Percentiles rank a stretch among this genome's conserved stretches.
phyloP scores from a whole-genome alignment of 129 eudicot species.

The Flaveria robusta region DNA sequence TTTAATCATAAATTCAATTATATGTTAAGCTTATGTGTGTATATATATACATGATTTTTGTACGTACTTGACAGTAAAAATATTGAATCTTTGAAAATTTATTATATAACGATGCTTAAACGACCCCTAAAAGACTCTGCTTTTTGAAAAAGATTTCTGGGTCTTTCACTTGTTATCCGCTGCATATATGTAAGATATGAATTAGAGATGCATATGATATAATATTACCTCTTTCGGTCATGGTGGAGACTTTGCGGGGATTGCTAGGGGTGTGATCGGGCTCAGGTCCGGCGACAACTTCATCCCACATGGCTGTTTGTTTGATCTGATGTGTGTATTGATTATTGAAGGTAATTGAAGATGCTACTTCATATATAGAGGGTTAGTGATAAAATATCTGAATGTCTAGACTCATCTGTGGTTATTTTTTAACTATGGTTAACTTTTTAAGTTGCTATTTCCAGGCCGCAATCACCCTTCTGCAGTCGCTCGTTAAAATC shows the following conservation, averaged over 20 bases:
- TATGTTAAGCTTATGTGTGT: too few species aligned
- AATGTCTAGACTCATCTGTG: slow-evolving; percentile 27
- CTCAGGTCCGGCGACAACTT: slow-evolving; percentile 83
- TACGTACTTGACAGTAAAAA: too few species aligned
- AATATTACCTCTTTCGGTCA: slow-evolving; percentile 40
- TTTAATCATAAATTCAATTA: too few species aligned
- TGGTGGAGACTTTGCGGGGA: slow-evolving; percentile 55
- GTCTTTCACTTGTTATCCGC: too few species aligned
- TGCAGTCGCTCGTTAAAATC: too few species aligned
- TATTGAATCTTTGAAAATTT: too few species aligned
- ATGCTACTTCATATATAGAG: slow-evolving; percentile 28
- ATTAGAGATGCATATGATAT: too few species aligned
- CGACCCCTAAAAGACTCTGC: too few species aligned
- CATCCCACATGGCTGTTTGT: slow-evolving; percentile 66
- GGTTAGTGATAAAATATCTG: slow-evolving; percentile 48
- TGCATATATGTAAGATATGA: too few species aligned
- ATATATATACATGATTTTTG: too few species aligned
- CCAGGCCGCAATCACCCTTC: neutral
- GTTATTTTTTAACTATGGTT: slow-evolving; percentile 35
- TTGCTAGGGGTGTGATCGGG: slow-evolving; percentile 75
- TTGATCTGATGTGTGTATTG: neutral
- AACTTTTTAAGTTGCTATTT: slow-evolving; percentile 10
- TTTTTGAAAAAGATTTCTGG: too few species aligned
- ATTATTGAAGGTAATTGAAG: neutral
- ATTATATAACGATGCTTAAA: too few species aligned